Evolutionary conservation across 306 rosid genomes (phyloP).

Genomic region (peach (Prunus persica)): Prunus_persica_NCBIv2 NC_034012.1:10239501-10240000

Average conservation of each 20-base stretch:
- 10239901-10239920: constrained; percentile 3
- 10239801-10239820: not conserved
- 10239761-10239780: not conserved
- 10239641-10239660: not conserved
- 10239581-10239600: constrained; percentile 18
- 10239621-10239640: not conserved
- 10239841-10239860: constrained; percentile 3
- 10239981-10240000: not conserved
- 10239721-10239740: not conserved
- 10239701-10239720: not conserved
- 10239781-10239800: not conserved
- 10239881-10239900: not conserved
- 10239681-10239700: not conserved
- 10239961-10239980: not conserved
- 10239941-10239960: not conserved
- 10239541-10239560: constrained; percentile 97
- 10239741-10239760: not conserved
- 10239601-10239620: not conserved
- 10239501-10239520: not conserved
- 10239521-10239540: constrained; percentile 89
- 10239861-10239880: not conserved
- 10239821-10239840: not conserved
- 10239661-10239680: not conserved
- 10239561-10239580: constrained; percentile 82
- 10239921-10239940: not conserved